Base-by-base conservation (phyloP, 257 asterid genomes). In the Echites panduratus region DNA sequence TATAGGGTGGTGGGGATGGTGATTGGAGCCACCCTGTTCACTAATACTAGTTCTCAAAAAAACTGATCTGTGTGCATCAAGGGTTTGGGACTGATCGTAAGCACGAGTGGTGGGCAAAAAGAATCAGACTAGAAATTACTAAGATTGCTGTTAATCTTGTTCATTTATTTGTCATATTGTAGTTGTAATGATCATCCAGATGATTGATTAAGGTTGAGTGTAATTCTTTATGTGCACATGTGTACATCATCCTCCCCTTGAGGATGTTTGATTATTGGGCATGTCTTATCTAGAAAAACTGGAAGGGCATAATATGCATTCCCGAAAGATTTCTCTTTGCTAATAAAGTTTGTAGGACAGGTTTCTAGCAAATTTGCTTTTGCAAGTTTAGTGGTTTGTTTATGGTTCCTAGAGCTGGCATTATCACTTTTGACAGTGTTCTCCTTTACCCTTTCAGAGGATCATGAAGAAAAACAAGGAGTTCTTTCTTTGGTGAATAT, bases 391-490 rank as follows among this genome's bases (percentile, higher is more conserved):
- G 29, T 53, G 24, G 47, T 13, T 47, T n/a, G 26, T 16, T 9
- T 26, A 44, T 48, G 29, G 52, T 26, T 66, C 56, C 56, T 45
- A 22, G 45, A 12, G 32, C 57, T 44, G 1, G 38, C 38, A 19
- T 24, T 62, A 4, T 20, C 41, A 12, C 53, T 26, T 62, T 68
- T 59, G 13, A 49, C 54, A 22, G 44, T 8, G 38, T 35, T 35
- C 27, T 27, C 40, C 54, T 43, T 53, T 77, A 41, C 12, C 66
- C 16, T 16, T 48, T 16, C 89, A 88, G 98, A 85, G 54, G 75
- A 69, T 0, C 87, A 77, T 68, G 87, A 79, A 69, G 96, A 82
- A 40, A 83, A 84, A 73, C 87, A 91, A 27, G 72, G 72, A n/a
- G 72, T 68, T 68, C 72, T 68, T 45, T 44, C 72, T 16, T 26